Evolutionary conservation across 2,329 filamentous ascomycete species (phyloP).

Genomic region (Clarireedia homoeocarpa): DNA sequence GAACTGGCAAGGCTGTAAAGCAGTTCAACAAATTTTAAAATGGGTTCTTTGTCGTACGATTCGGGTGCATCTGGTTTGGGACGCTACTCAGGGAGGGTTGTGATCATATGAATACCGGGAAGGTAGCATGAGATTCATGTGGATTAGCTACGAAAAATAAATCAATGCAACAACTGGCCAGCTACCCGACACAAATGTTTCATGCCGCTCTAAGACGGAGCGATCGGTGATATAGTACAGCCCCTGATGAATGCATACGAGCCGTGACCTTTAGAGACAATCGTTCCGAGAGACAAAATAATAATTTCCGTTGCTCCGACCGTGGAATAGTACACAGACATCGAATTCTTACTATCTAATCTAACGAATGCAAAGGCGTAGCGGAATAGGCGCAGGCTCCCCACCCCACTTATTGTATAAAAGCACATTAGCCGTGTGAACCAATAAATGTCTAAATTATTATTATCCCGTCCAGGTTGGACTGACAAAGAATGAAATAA

Average conservation of each 20-base stretch:
- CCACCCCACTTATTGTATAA: too few relatives aligned
- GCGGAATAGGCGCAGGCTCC: too few relatives aligned
- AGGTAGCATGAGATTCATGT: slow-evolving; percentile 24
- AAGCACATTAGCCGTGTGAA: too few relatives aligned
- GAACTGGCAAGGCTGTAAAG: slow-evolving; percentile 97
- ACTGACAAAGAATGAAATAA: too few relatives aligned
- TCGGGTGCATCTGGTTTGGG: slow-evolving; percentile 29
- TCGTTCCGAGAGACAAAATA: too few relatives aligned
- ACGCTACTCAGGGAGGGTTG: slow-evolving; percentile 27
- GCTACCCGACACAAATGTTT: slow-evolving; percentile 2
- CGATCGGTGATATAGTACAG: slow-evolving; percentile 1
- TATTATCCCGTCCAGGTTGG: neutral
- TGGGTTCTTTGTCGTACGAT: slow-evolving; percentile 18
- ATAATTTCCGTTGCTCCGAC: too few relatives aligned
- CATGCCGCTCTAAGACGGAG: neutral
- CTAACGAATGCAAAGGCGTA: too few relatives aligned
- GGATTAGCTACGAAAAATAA: slow-evolving; percentile 26
- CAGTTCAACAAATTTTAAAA: slow-evolving; percentile 96
- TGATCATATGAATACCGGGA: slow-evolving; percentile 24
- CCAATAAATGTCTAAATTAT: too few relatives aligned
- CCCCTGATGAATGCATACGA: too few relatives aligned
- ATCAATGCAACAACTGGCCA: slow-evolving; percentile 25
- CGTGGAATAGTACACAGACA: too few relatives aligned
- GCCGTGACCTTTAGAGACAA: too few relatives aligned
- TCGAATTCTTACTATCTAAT: too few relatives aligned